phyloP scores from a whole-genome alignment of 2,329 filamentous ascomycete species.

The Pseudogymnoascus sp. region DNA sequence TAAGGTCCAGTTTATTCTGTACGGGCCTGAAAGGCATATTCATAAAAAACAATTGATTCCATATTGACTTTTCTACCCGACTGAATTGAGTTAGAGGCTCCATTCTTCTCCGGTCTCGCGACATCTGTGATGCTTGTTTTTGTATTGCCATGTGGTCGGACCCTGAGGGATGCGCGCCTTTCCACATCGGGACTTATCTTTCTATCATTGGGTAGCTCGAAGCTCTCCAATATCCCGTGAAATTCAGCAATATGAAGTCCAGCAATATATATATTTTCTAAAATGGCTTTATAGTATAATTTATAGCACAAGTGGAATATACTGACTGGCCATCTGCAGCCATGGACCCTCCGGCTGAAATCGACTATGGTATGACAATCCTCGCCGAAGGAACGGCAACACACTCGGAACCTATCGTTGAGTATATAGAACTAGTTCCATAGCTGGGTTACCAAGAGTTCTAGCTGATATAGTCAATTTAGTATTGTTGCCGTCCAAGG shows the following conservation, averaged over 20 bases:
- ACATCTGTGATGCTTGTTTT: background rate
- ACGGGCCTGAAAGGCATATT: no score
- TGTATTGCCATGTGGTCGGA: background rate
- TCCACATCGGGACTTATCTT: conserved; percentile 14
- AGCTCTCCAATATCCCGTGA: background rate
- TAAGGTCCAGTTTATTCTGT: background rate
- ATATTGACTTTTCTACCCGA: no score
- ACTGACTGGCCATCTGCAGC: no score
- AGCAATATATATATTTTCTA: background rate
- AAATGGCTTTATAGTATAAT: background rate
- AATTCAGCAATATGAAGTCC: background rate
- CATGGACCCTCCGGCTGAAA: background rate
- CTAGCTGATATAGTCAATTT: background rate
- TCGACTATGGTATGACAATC: background rate
- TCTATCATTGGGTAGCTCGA: conserved; percentile 11
- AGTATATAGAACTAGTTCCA: background rate
- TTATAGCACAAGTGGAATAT: no score
- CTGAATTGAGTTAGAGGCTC: no score
- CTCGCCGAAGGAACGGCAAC: background rate
- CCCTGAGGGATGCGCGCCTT: no score
- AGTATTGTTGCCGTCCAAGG: background rate
- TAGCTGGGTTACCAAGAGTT: background rate
- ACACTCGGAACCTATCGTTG: background rate
- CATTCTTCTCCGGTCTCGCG: background rate
- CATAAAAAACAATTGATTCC: no score